Evolutionary conservation across 805 yeast genomes (phyloP).

Genomic region (Metschnikowia rubicola): DNA sequence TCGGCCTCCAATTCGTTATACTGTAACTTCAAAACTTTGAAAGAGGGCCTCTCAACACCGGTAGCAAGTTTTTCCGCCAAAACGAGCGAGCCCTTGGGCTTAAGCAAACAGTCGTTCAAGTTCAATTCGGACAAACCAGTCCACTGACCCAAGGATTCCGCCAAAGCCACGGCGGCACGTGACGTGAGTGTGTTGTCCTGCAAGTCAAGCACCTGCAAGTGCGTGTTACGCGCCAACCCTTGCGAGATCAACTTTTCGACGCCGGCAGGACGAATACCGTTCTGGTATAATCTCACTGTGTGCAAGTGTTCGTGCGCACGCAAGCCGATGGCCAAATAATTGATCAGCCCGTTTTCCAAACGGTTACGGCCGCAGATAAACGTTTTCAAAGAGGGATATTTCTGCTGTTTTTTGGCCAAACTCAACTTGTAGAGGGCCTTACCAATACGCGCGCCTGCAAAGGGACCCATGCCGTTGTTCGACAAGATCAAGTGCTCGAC

Average conservation of each 20-base stretch:
- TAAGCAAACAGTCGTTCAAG: constrained; percentile 84
- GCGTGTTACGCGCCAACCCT: constrained; percentile 63
- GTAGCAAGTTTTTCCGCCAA: constrained; percentile 46
- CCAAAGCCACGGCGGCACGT: constrained; percentile 55
- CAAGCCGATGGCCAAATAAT: constrained; percentile 79
- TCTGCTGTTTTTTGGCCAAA: constrained; percentile 52
- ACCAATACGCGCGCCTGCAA: constrained; percentile 94
- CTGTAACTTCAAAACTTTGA: constrained; percentile 70
- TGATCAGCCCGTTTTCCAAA: constrained; percentile 90
- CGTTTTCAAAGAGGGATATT: constrained; percentile 61
- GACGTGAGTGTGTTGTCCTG: constrained; percentile 94
- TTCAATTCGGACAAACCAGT: constrained; percentile 67
- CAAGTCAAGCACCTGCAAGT: constrained; percentile 70
- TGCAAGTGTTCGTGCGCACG: constrained; percentile 74
- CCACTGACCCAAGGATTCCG: constrained; percentile 54
- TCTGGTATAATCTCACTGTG: constrained; percentile 81
- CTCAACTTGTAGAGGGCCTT: constrained; percentile 74
- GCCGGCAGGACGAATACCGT: constrained; percentile 96
- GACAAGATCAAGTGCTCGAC: constrained; percentile 84
- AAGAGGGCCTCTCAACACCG: constrained; percentile 35
- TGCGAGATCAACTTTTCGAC: constrained; percentile 66
- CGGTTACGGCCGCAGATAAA: constrained; percentile 97
- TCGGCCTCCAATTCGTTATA: constrained; percentile 78
- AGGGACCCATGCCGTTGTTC: constrained; percentile 98
- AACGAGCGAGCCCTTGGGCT: constrained; percentile 66